A percentile compares a stretch with the other conserved stretches of the same genome.
Evolutionary conservation across 2,329 filamentous ascomycete genomes (phyloP).

Genomic region (Tolypocladium guangdongense): DNA sequence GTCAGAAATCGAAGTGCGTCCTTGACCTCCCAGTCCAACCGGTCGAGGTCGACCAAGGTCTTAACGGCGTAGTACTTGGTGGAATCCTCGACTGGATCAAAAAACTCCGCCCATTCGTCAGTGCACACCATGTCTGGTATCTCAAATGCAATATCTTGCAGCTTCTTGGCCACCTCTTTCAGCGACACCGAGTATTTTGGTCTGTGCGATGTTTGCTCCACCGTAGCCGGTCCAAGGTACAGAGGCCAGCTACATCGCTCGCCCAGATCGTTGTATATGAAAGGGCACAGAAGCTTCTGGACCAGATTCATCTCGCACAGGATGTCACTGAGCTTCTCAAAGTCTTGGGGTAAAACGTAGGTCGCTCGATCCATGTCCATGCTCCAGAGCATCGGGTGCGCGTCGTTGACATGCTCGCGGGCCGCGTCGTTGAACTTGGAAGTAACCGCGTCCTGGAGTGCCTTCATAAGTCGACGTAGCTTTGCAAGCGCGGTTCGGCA

Average conservation of each 20-base stretch:
- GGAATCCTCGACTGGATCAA: background rate
- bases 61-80: background rate
- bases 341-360: constrained; percentile 23
- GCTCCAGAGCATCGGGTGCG: background rate
- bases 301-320: constrained; percentile 15
- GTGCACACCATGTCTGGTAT: background rate
- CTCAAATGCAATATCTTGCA: background rate
- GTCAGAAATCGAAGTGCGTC: constrained; percentile 9
- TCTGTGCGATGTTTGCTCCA: no score
- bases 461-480: constrained; percentile 12
- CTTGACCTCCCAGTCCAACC: constrained; percentile 12
- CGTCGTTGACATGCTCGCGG: background rate
- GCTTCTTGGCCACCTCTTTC: background rate
- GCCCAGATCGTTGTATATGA: constrained; percentile 22
- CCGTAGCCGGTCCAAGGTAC: background rate
- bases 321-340: constrained; percentile 10
- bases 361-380: constrained; percentile 25
- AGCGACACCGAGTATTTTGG: background rate
- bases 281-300: constrained; percentile 19
- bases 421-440: constrained; percentile 8
- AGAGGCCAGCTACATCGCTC: background rate
- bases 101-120: background rate
- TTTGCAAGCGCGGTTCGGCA: constrained; percentile 6
- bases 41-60: constrained; percentile 8
- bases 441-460: constrained; percentile 8